Conservation (phyloP, 805 yeast genomes). For the Nadsonia fulvescens region DNA sequence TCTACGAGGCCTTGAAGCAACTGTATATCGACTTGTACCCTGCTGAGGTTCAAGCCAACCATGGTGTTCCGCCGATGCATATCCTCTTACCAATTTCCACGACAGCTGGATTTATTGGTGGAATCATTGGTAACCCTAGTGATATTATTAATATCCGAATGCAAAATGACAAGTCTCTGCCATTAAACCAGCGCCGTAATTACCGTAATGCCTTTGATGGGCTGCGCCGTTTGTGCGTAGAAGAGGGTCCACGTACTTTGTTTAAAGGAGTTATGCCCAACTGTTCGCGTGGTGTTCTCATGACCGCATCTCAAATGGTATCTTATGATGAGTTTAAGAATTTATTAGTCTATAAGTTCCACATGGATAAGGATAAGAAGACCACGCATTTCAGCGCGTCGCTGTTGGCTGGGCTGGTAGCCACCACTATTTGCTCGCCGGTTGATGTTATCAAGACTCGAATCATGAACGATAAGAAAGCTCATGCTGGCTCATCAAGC, state of each 20-base stretch:
- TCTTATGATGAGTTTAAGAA: conserved; percentile 64
- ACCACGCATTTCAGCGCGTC: conserved; percentile 67
- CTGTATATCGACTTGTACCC: conserved; percentile 14
- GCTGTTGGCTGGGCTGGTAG: conserved; percentile 67
- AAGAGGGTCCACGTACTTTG: conserved; percentile 42
- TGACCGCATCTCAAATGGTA: conserved; percentile 86
- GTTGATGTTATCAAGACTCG: conserved; percentile 83
- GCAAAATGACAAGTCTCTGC: conserved; percentile 72
- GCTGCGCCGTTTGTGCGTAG: conserved; percentile 32
- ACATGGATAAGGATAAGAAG: conserved; percentile 40
- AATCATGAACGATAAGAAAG: conserved; percentile 76
- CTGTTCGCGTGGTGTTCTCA: conserved; percentile 59
- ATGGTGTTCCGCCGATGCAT: conserved; percentile 34
- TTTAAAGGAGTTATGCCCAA: conserved; percentile 68
- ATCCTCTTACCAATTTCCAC: conserved; percentile 59
- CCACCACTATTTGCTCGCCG: conserved; percentile 84
- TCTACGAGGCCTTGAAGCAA: conserved; percentile 63
- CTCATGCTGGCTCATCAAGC: conserved; percentile 18
- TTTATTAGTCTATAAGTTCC: conserved; percentile 30
- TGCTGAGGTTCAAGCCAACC: conserved; percentile 16
- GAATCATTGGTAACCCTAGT: conserved; percentile 73
- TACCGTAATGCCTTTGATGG: conserved; percentile 72
- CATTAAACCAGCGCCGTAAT: conserved; percentile 45
- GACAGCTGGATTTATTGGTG: conserved; percentile 76
- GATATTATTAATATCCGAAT: conserved; percentile 77